Base-by-base conservation (phyloP, 139 green algal genomes). In the Micractinium conductrix region DNA sequence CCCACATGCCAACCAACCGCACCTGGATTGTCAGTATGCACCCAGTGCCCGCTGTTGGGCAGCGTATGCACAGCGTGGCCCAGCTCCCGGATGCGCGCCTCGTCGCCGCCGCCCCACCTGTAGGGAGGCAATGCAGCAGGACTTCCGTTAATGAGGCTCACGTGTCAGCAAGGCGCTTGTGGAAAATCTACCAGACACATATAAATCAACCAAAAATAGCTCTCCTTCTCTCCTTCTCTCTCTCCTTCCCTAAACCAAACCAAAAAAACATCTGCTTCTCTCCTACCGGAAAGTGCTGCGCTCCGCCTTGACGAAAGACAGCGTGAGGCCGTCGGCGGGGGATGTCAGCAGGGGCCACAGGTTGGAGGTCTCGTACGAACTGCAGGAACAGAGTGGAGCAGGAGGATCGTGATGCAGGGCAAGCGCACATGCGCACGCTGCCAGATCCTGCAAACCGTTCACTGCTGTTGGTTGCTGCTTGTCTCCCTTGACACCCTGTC, bases 251-350 rank as follows among this genome's bases (percentile, higher is more conserved):
- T n/a, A n/a, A n/a, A n/a, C n/a, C n/a, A n/a, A n/a, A n/a, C n/a
- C n/a, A n/a, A n/a, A n/a, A n/a, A n/a, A n/a, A n/a, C n/a, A n/a
- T n/a, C n/a, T n/a, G n/a, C n/a, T n/a, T n/a, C n/a, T n/a, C n/a
- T n/a, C n/a, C n/a, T n/a, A n/a, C 45, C 90, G 85, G 85, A 94
- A 98, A 33, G 76, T 92, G 60, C 80, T 92, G 50, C 82, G 74
- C 82, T 95, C 92, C 7, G 96, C 96, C 69, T 89, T 92, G 30
- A 98, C 96, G 86, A 98, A 98, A 76, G 94, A 84, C 0, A 98
- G 74, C 0, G 73, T 58, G 43, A 97, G 81, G 45, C 96, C 96
- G 70, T 95, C 72, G 0, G 93, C 90, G 1, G 94, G 92, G 22
- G 45, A 3, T 45, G 90, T 55, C 48, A 98, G 84, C 68, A 98